These are phyloP conservation scores for Alternaria tenuissima DNA, from an alignment of 2,329 filamentous ascomycete species.

Conservation along the genomic window DNA sequence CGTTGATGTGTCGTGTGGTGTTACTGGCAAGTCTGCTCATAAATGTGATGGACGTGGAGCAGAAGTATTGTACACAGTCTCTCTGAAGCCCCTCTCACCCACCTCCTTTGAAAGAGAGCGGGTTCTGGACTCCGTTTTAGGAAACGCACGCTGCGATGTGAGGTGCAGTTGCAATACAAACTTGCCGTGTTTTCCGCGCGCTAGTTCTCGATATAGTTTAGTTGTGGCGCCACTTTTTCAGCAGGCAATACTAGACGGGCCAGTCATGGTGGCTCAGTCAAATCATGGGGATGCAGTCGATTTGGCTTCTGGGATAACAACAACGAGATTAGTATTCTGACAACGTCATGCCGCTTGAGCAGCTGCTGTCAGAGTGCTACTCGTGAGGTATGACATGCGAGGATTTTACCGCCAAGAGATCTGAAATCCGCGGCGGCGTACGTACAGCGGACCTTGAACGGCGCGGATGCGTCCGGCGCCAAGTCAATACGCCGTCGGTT, in stretches of 20 bases:
- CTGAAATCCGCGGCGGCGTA: neutral
- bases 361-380: neutral
- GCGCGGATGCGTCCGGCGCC: conserved; percentile 3
- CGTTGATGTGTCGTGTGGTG: neutral
- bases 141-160: conserved; percentile 7
- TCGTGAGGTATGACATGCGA: neutral
- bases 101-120: neutral
- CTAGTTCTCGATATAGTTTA: conserved; percentile 2
- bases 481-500: neutral
- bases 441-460: neutral
- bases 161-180: conserved; percentile 19
- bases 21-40: neutral
- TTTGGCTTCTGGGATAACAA: neutral
- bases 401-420: neutral
- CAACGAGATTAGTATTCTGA: neutral
- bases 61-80: neutral
- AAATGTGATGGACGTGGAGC: neutral
- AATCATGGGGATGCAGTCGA: neutral
- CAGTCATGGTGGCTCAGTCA: conserved; percentile 17
- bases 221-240: conserved; percentile 21
- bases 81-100: neutral
- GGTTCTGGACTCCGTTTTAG: neutral
- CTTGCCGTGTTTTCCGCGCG: conserved; percentile 23
- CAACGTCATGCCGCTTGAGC: neutral
- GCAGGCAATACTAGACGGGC: conserved; percentile 13